These are phyloP conservation scores for Sphaerulina musiva DNA, from an alignment of 2,329 filamentous ascomycete species.

Conservation along the genomic window DNA sequence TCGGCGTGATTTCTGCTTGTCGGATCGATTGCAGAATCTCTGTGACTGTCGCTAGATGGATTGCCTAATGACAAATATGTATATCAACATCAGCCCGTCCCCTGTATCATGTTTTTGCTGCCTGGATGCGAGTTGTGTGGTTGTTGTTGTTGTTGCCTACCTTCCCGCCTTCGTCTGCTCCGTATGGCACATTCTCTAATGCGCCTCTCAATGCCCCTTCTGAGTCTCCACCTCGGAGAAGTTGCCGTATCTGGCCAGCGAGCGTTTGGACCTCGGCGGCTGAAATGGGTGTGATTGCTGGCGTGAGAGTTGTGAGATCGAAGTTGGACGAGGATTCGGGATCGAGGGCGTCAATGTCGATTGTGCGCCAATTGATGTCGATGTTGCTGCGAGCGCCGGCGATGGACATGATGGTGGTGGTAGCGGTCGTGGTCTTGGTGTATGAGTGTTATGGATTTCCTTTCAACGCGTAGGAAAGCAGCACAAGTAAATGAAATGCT, in stretches of 20 bases:
- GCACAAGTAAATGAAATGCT: too few relatives aligned
- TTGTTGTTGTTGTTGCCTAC: conserved; percentile 30
- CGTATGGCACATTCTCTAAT: conserved; percentile 75
- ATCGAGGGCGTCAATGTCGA: conserved; percentile 87
- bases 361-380: conserved; percentile 66
- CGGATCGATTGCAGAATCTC: conserved; percentile 96
- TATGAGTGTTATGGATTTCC: too few relatives aligned
- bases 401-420: conserved; percentile 10
- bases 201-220: conserved; percentile 80
- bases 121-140: not conserved
- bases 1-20: conserved; percentile 86
- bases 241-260: conserved; percentile 74
- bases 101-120: not conserved
- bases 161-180: conserved; percentile 49
- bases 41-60: conserved; percentile 78
- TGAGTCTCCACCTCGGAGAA: conserved; percentile 76
- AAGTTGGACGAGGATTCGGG: conserved; percentile 90
- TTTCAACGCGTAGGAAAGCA: not conserved
- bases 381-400: conserved; percentile 35
- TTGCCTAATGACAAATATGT: conserved; percentile 18
- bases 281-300: conserved; percentile 65
- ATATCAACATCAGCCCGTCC: not conserved
- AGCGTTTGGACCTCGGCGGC: conserved; percentile 73
- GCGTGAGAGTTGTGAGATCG: conserved; percentile 74
- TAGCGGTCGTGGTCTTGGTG: not conserved